Evolutionary conservation across 2,329 filamentous ascomycete species (phyloP).

Genomic region (Sclerotinia spermophila): DNA sequence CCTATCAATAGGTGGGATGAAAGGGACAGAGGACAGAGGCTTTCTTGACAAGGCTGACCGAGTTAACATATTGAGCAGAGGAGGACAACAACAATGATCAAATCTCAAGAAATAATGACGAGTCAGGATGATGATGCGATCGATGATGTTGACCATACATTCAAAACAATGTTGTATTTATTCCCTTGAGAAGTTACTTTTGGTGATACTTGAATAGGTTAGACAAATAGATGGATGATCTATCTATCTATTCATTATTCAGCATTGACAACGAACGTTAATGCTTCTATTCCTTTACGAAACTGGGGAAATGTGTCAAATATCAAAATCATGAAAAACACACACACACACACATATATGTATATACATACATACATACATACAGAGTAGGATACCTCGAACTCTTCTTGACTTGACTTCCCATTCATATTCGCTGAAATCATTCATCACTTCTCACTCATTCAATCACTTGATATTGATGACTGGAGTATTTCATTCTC

Average conservation of each 20-base stretch:
- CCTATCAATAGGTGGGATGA: neutral
- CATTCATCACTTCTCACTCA: neutral
- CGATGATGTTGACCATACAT: neutral
- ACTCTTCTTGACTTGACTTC: neutral
- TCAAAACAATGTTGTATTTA: neutral
- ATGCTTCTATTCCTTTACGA: neutral
- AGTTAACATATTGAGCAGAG: neutral
- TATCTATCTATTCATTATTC: neutral
- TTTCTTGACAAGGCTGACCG: neutral
- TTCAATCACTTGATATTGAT: neutral
- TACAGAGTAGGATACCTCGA: too few species aligned
- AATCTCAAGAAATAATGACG: neutral
- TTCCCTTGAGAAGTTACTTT: too few species aligned
- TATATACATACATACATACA: neutral
- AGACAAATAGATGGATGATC: neutral
- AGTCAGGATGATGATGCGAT: neutral
- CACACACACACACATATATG: too few species aligned
- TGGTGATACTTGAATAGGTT: neutral
- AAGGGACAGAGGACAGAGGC: neutral
- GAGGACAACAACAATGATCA: neutral
- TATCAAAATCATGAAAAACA: too few species aligned
- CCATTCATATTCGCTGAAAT: too few species aligned
- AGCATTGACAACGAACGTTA: neutral
- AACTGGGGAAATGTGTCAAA: slow-evolving; percentile 9
- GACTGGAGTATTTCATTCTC: neutral